These are phyloP conservation scores for Mycena alexandri DNA, from an alignment of 768 basidiomycete genomes.

Conservation along the genomic window DNA sequence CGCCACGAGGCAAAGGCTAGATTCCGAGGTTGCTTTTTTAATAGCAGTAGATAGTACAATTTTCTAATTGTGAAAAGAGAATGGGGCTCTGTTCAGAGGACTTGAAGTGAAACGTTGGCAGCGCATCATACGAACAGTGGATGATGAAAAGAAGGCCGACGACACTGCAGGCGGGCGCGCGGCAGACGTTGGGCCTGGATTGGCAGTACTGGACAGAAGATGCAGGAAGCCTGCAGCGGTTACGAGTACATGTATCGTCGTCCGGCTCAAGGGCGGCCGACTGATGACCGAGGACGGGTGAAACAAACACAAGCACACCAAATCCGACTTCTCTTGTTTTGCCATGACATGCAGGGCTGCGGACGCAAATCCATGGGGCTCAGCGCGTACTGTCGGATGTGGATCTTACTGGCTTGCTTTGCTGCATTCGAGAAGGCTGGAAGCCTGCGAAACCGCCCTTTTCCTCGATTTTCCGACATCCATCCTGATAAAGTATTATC, in stretches of 20 bases:
- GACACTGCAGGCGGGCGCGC: conserved; percentile 12
- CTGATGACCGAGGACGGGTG: background rate
- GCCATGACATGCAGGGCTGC: background rate
- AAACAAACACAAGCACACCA: background rate
- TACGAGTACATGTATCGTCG: conserved; percentile 1
- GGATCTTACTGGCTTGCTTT: no score
- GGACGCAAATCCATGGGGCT: no score
- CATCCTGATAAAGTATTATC: no score
- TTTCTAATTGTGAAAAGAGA: background rate
- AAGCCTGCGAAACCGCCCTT: no score
- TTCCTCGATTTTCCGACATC: background rate
- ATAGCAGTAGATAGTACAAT: background rate
- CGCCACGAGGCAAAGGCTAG: conserved; percentile 20
- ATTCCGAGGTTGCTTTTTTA: background rate
- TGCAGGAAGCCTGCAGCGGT: background rate
- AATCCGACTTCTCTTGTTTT: background rate
- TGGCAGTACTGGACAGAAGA: conserved; percentile 12
- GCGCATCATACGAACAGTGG: conserved; percentile 5
- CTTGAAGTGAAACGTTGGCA: conserved; percentile 18
- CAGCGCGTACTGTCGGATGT: no score
- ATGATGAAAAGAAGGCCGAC: background rate
- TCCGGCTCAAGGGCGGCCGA: no score
- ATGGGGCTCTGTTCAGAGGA: conserved; percentile 9
- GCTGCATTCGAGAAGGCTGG: no score
- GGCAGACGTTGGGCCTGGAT: conserved; percentile 21